These are phyloP conservation scores for Aspergillus steynii DNA, from an alignment of 495 filamentous ascomycete species.

Conservation along the genomic window DNA sequence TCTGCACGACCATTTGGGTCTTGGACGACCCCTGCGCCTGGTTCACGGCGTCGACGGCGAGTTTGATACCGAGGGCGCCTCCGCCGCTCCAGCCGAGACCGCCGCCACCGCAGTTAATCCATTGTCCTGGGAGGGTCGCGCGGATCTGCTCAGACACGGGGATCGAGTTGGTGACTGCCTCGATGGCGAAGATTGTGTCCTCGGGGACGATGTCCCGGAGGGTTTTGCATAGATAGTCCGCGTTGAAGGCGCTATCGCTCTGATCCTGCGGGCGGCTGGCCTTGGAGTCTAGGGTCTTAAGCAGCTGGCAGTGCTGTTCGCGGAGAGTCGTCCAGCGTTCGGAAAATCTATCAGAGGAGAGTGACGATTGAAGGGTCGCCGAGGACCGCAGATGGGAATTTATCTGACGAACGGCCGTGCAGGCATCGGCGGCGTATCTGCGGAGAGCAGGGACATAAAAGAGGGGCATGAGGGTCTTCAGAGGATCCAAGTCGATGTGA, in stretches of 20 bases:
- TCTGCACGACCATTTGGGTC: slow-evolving; percentile 71
- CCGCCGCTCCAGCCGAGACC: slow-evolving; percentile 93
- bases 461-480: slow-evolving; percentile 82
- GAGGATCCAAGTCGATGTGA: slow-evolving; percentile 79
- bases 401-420: neutral
- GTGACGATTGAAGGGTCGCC: too few relatives aligned
- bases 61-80: slow-evolving; percentile 76
- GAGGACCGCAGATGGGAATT: neutral
- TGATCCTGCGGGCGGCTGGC: neutral
- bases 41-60: slow-evolving; percentile 62
- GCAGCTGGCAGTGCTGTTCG: too few relatives aligned
- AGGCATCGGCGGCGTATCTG: neutral
- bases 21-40: slow-evolving; percentile 43
- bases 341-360: too few relatives aligned
- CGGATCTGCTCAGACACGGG: slow-evolving; percentile 76
- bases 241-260: slow-evolving; percentile 32
- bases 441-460: slow-evolving; percentile 1
- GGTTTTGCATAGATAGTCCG: slow-evolving; percentile 59
- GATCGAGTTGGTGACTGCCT: slow-evolving; percentile 80
- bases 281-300: too few relatives aligned
- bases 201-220: slow-evolving; percentile 64
- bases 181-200: slow-evolving; percentile 78
- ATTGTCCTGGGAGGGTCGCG: slow-evolving; percentile 67
- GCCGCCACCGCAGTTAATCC: slow-evolving; percentile 86
- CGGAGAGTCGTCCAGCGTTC: too few relatives aligned